phyloP scores from a whole-genome alignment of 139 green algal species.

The Chlamydomonas applanata region DNA sequence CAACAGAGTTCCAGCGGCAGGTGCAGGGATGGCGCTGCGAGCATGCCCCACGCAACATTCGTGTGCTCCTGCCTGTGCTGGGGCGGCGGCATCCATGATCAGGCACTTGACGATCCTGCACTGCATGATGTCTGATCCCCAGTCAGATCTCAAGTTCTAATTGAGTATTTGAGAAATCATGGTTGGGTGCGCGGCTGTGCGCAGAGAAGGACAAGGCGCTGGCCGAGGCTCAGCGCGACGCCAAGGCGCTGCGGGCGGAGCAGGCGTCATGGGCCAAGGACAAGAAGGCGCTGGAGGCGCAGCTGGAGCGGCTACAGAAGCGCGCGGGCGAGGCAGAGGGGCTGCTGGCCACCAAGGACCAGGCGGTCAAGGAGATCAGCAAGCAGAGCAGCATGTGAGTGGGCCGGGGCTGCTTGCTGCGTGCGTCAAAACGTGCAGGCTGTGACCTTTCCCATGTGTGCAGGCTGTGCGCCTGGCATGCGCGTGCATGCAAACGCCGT shows the following conservation, averaged over 20 bases:
- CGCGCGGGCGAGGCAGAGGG: conserved; percentile 22
- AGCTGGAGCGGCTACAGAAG: conserved; percentile 29
- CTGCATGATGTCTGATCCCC: not conserved
- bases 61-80: conserved; percentile 6
- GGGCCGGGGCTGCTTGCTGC: not conserved
- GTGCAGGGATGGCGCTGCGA: not conserved
- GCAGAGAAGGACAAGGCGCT: conserved; percentile 41
- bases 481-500: no score
- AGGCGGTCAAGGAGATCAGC: conserved; percentile 15
- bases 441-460: not conserved
- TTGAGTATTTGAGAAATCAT: no score
- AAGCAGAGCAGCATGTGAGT: conserved; percentile 11
- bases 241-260: conserved; percentile 30
- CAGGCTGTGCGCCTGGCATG: no score
- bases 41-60: not conserved
- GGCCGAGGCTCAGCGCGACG: conserved; percentile 24
- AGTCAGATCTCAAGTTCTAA: no score
- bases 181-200: no score
- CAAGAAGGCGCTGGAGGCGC: conserved; percentile 42
- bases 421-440: not conserved
- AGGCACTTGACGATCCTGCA: no score
- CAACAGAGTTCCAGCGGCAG: not conserved
- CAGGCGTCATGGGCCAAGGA: conserved; percentile 20
- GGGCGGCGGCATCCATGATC: no score
- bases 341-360: not conserved